A percentile compares a stretch with the other conserved stretches of the same genome.
Conservation (phyloP, 768 basidiomycete species). For the Phallus indusiatus region DNA sequence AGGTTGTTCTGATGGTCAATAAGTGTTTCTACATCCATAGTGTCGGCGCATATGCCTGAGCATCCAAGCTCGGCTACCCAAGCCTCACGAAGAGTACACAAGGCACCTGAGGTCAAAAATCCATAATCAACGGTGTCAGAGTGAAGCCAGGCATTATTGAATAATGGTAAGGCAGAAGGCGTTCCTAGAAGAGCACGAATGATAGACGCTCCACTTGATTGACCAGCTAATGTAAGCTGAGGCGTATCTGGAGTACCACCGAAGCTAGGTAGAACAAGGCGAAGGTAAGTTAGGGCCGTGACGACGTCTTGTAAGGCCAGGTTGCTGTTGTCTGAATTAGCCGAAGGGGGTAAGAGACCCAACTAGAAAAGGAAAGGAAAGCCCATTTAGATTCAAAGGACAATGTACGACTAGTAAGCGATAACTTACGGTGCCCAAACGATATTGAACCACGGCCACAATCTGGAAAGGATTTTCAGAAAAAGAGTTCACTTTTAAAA, state of each 20-base stretch:
- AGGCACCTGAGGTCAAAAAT: slow-evolving; percentile 44
- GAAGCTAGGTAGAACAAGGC: slow-evolving; percentile 47
- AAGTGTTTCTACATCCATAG: slow-evolving; percentile 41
- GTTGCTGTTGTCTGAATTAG: slow-evolving; percentile 48
- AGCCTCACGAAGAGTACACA: slow-evolving; percentile 37
- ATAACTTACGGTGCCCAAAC: slow-evolving; percentile 54
- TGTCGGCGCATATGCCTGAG: slow-evolving; percentile 39
- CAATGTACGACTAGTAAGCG: not conserved
- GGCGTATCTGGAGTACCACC: slow-evolving; percentile 45
- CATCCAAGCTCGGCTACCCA: not conserved
- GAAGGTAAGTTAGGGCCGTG: slow-evolving; percentile 54
- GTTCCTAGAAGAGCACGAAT: slow-evolving; percentile 67
- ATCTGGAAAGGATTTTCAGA: slow-evolving; percentile 24
- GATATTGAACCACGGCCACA: slow-evolving; percentile 76
- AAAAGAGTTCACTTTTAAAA: not conserved
- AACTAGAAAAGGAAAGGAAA: slow-evolving; percentile 33
- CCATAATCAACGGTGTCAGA: slow-evolving; percentile 85
- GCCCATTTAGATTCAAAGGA: slow-evolving; percentile 1
- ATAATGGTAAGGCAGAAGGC: slow-evolving; percentile 62
- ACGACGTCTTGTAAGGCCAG: slow-evolving; percentile 63
- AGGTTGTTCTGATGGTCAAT: slow-evolving; percentile 44
- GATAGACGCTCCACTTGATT: slow-evolving; percentile 73
- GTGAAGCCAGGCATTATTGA: slow-evolving; percentile 71
- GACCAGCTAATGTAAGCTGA: slow-evolving; percentile 71
- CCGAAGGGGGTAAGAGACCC: slow-evolving; percentile 57